phyloP scores from a whole-genome alignment of 805 yeast genomes.

The Groenewaldozyma salmanticensis region DNA sequence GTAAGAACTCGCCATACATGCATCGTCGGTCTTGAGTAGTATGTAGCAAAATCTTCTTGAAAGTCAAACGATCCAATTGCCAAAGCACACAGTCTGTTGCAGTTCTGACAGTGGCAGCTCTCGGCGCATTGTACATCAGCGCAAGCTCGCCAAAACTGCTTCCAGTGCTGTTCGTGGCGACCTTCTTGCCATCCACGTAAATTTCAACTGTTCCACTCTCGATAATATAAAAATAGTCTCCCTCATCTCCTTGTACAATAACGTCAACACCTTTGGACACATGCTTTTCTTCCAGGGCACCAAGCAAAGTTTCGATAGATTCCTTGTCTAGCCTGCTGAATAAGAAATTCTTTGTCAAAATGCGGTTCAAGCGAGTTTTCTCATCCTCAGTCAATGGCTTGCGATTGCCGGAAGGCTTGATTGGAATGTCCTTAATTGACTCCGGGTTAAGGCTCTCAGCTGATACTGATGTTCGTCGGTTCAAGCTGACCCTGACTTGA shows the following conservation, averaged over 20 bases:
- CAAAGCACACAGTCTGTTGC: slow-evolving; percentile 64
- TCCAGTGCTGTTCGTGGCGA: slow-evolving; percentile 72
- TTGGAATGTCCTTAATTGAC: slow-evolving; percentile 11
- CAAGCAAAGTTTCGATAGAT: slow-evolving; percentile 64
- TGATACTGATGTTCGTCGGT: slow-evolving; percentile 83
- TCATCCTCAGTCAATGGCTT: slow-evolving; percentile 36
- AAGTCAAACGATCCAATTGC: slow-evolving; percentile 90
- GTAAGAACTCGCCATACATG: slow-evolving; percentile 81
- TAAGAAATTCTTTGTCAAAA: slow-evolving; percentile 72
- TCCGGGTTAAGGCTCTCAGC: slow-evolving; percentile 44
- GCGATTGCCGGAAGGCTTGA: slow-evolving; percentile 8
- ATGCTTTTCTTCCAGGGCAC: slow-evolving; percentile 70
- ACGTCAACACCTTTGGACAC: slow-evolving; percentile 52
- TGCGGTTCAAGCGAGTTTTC: slow-evolving; percentile 53
- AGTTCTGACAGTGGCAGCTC: slow-evolving; percentile 91
- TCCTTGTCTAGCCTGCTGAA: slow-evolving; percentile 76
- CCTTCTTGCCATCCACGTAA: slow-evolving; percentile 58
- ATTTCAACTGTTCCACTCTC: slow-evolving; percentile 81
- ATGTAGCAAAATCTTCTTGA: slow-evolving; percentile 82
- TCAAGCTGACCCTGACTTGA: slow-evolving; percentile 51
- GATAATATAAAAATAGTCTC: slow-evolving; percentile 82
- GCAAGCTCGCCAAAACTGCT: slow-evolving; percentile 95
- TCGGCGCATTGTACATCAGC: slow-evolving; percentile 91
- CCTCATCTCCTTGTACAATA: slow-evolving; percentile 88
- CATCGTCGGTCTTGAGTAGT: slow-evolving; percentile 84